These are phyloP conservation scores for Kluyveromyces nonfermentans DNA, from an alignment of 805 yeast species.

Conservation along the genomic window DNA sequence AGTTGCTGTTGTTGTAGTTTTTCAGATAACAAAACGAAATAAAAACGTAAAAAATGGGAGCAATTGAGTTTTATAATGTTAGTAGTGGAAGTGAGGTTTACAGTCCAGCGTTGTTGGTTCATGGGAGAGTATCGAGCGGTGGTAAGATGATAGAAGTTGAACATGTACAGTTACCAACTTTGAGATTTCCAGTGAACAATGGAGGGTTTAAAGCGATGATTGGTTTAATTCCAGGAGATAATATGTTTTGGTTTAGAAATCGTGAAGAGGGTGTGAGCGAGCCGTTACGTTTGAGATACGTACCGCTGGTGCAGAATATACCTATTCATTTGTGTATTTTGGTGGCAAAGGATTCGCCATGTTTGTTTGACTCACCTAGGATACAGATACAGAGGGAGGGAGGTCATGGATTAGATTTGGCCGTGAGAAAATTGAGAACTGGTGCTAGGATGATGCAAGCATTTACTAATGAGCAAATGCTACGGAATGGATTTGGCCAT, in stretches of 20 bases:
- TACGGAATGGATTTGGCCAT: conserved; percentile 64
- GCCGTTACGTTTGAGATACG: conserved; percentile 35
- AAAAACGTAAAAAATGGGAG: conserved; percentile 3
- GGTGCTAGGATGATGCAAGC: conserved; percentile 89
- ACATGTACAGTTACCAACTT: conserved; percentile 46
- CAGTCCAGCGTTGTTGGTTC: conserved; percentile 41
- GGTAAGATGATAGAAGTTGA: conserved; percentile 35
- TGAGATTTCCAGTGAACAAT: conserved; percentile 56
- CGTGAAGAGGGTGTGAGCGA: conserved; percentile 31
- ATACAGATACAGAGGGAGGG: conserved; percentile 38
- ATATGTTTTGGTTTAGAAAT: conserved; percentile 41
- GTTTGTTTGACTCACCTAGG: conserved; percentile 58
- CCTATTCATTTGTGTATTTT: conserved; percentile 76
- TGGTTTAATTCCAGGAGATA: conserved; percentile 62
- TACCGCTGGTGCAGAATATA: conserved; percentile 52
- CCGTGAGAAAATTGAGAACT: conserved; percentile 63
- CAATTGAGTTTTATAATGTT: conserved; percentile 28
- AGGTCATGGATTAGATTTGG: conserved; percentile 59
- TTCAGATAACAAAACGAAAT: too few relatives aligned
- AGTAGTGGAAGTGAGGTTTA: conserved; percentile 31
- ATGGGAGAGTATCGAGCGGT: conserved; percentile 33
- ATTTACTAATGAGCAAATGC: conserved; percentile 84
- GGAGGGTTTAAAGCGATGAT: conserved; percentile 69
- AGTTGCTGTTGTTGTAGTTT: too few relatives aligned
- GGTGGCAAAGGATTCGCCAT: conserved; percentile 67